Conservation (phyloP, 1,139 yeast genomes). For the Insectozyma bohioensis region DNA sequence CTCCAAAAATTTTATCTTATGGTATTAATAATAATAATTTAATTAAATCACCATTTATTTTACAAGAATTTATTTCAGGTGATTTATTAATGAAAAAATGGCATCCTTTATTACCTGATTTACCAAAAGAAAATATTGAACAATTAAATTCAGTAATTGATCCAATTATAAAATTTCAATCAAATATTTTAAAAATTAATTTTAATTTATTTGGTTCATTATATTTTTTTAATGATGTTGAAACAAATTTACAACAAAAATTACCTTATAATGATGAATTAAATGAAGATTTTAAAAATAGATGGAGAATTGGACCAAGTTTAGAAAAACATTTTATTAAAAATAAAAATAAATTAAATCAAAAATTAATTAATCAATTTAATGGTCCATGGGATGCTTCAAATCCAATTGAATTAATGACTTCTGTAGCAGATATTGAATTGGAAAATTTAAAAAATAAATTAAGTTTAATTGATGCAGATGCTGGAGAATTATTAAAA, state of each 20-base stretch:
- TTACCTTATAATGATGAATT: constrained; percentile 68
- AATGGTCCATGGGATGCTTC: constrained; percentile 77
- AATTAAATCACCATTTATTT: constrained; percentile 69
- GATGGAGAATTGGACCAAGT: constrained; percentile 93
- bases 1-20: constrained; percentile 78
- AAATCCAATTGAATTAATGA: constrained; percentile 58
- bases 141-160: constrained; percentile 55
- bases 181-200: constrained; percentile 46
- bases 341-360: constrained; percentile 51
- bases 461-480: constrained; percentile 53
- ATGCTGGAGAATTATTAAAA: constrained; percentile 44
- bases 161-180: constrained; percentile 63
- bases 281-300: constrained; percentile 49
- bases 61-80: constrained; percentile 79
- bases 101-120: constrained; percentile 68
- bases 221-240: constrained; percentile 68
- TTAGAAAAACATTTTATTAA: constrained; percentile 78
- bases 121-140: constrained; percentile 33
- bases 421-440: constrained; percentile 66
- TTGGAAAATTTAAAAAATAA: constrained; percentile 60
- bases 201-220: constrained; percentile 81
- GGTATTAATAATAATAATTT: constrained; percentile 62
- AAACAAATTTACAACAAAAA: constrained; percentile 36
- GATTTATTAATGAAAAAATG: constrained; percentile 82
- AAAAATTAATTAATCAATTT: constrained; percentile 43